Percentiles rank a stretch among this genome's conserved stretches.
These are phyloP conservation scores for Melanogaster broomeanus DNA, from an alignment of 768 basidiomycete genomes.

Conservation along the genomic window DNA sequence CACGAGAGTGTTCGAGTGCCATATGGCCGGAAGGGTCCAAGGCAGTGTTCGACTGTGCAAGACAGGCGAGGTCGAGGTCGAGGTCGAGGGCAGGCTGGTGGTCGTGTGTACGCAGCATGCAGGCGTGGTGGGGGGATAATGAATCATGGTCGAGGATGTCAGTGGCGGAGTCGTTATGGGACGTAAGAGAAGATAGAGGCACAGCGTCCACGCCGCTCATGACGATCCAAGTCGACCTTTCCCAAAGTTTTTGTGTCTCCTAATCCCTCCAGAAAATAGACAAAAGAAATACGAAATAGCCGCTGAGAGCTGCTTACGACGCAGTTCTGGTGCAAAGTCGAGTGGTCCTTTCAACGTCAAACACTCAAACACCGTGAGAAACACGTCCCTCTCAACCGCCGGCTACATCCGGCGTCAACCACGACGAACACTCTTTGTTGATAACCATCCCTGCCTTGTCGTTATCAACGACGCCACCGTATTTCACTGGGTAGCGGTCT, in stretches of 20 bases:
- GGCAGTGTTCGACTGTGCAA: constrained; percentile 26
- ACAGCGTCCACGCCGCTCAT: constrained; percentile 47
- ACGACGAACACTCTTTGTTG: too few species aligned
- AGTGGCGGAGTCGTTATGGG: constrained; percentile 28
- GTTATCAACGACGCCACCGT: not conserved
- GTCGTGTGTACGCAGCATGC: constrained; percentile 29
- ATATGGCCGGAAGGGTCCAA: constrained; percentile 30
- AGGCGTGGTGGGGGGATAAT: constrained; percentile 33
- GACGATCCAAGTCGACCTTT: constrained; percentile 28
- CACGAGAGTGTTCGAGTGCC: constrained; percentile 30
- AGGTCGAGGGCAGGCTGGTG: constrained; percentile 33
- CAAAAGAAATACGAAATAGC: constrained; percentile 8
- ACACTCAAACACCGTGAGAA: constrained; percentile 22
- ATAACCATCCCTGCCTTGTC: not conserved
- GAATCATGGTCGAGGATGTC: constrained; percentile 35
- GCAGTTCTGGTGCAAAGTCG: constrained; percentile 17
- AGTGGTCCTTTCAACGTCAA: constrained; percentile 25
- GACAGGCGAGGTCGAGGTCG: constrained; percentile 30
- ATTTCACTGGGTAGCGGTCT: not conserved
- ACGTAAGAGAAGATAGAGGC: constrained; percentile 29
- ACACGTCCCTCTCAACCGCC: constrained; percentile 1
- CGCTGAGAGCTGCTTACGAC: constrained; percentile 17
- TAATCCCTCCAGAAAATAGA: constrained; percentile 16
- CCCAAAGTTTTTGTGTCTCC: constrained; percentile 18
- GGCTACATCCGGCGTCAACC: constrained; percentile 14